Base-by-base conservation (phyloP, 805 yeast genomes). In the Myxozyma neglecta region DNA sequence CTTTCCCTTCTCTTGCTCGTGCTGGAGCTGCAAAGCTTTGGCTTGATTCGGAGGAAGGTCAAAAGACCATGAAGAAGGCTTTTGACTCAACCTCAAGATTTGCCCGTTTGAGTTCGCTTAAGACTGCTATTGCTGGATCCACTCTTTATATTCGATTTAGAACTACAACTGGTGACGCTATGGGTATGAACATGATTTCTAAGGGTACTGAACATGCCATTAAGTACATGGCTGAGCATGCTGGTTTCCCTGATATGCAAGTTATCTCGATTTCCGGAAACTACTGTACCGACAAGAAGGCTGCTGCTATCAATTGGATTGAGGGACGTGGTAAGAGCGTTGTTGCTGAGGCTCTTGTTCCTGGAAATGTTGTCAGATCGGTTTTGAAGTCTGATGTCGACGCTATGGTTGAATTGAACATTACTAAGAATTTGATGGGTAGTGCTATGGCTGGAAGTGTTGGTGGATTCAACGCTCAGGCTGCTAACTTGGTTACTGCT, bases 111-210 rank as follows among this genome's bases (percentile, higher is more conserved):
- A 96, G 89, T 75, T 88, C 88, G 69, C 80, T 93, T 67, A 89
- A 90, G 75, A 90, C 97, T 16, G 96, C 98, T 2, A 80, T 93
- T 75, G 99, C 99, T 16, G 99, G 99, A 36, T 88, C 88, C 53
- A 80, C 88, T 69, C 80, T 94, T 70, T 94, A 84, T 71, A 87
- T 94, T 70, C 85, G 99, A 72, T 94, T 94, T 80, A 85, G 92
- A 74, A 96, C 99, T n/a, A 91, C 97, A 44, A 94, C 99, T 18
- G 99, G 99, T 76, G 99, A 94, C 79, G 99, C 99, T 18, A 94
- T 94, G 99, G 99, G 99, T 67, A 94, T 94, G 99, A 94, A 94
- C 75, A 94, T 94, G 99, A 94, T 94, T 64, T 93, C 98, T 35
- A 94, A 94, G 77, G 99, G 99, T 75, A 97, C 91, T 50, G 99